These are phyloP conservation scores for Rubus idaeus DNA, from an alignment of 306 rosid genomes.

Conservation along the genomic window DNA sequence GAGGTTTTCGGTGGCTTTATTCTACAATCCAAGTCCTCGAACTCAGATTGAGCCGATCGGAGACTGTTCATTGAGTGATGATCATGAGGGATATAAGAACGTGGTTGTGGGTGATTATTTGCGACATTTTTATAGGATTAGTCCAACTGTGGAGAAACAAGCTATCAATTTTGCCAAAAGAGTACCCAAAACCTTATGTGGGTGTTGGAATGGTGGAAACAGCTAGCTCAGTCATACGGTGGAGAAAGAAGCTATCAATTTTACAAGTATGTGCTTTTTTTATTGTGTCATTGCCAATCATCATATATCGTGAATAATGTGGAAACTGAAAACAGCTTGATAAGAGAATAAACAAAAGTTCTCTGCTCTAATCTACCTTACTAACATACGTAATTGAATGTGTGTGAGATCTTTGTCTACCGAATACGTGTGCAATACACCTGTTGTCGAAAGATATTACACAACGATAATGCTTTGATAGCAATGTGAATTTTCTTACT, in stretches of 20 bases:
- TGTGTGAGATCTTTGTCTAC: too few species aligned
- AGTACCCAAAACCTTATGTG: background rate
- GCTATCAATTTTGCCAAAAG: slow-evolving; percentile 13
- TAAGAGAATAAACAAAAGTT: too few species aligned
- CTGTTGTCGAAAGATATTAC: too few species aligned
- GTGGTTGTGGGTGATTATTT: slow-evolving; percentile 14
- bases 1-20: slow-evolving; percentile 2
- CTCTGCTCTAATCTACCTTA: too few species aligned
- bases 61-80: background rate
- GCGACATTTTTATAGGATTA: slow-evolving; percentile 1
- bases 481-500: too few species aligned
- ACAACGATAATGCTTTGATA: too few species aligned
- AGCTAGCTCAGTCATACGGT: background rate
- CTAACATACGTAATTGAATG: too few species aligned
- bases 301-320: background rate
- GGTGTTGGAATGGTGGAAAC: background rate
- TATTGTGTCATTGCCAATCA: background rate
- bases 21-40: slow-evolving; percentile 7
- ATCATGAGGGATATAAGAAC: background rate
- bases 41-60: background rate
- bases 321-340: background rate
- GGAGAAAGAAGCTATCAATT: background rate
- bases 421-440: too few species aligned
- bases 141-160: slow-evolving; percentile 19
- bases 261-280: background rate